Conservation (phyloP, 2,329 filamentous ascomycete species). For the Aspergillus fischeri region DNA sequence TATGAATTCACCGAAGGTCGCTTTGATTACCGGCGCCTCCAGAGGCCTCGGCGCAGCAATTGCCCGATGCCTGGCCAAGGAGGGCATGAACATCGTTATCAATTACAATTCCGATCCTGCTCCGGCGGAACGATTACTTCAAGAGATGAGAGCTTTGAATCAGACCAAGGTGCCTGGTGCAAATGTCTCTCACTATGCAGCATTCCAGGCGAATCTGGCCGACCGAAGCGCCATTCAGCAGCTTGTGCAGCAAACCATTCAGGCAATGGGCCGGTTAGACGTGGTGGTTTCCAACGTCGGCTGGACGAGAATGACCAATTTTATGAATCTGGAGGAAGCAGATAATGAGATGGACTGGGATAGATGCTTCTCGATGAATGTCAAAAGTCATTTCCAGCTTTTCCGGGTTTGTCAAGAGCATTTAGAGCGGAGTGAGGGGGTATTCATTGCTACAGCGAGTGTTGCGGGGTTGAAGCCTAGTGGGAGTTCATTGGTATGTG, state of each 20-base stretch:
- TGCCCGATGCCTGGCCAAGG: constrained; percentile 32
- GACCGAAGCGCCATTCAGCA: constrained; percentile 17
- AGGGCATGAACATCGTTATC: constrained; percentile 34
- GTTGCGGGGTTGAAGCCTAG: constrained; percentile 61
- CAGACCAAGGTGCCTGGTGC: not conserved
- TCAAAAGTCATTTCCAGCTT: constrained; percentile 59
- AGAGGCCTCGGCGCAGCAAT: constrained; percentile 34
- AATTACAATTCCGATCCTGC: constrained; percentile 44
- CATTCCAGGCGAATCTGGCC: not conserved
- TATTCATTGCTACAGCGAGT: constrained; percentile 62
- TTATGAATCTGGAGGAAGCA: constrained; percentile 21
- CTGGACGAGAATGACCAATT: constrained; percentile 39
- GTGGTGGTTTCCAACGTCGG: constrained; percentile 42
- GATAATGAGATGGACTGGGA: constrained; percentile 56
- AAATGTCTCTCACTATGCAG: not conserved
- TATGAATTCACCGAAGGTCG: constrained; percentile 21
- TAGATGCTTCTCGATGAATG: constrained; percentile 57
- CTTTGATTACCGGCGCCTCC: constrained; percentile 35
- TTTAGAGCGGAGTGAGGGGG: constrained; percentile 55
- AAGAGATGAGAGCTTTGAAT: not conserved
- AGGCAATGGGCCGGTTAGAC: constrained; percentile 45
- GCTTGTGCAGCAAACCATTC: constrained; percentile 43
- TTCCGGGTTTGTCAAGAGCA: constrained; percentile 53
- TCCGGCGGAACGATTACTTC: constrained; percentile 24
- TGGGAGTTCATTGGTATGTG: constrained; percentile 51